Conservation (phyloP, 2,329 filamentous ascomycete genomes). For the Cyphellophora attinorum region DNA sequence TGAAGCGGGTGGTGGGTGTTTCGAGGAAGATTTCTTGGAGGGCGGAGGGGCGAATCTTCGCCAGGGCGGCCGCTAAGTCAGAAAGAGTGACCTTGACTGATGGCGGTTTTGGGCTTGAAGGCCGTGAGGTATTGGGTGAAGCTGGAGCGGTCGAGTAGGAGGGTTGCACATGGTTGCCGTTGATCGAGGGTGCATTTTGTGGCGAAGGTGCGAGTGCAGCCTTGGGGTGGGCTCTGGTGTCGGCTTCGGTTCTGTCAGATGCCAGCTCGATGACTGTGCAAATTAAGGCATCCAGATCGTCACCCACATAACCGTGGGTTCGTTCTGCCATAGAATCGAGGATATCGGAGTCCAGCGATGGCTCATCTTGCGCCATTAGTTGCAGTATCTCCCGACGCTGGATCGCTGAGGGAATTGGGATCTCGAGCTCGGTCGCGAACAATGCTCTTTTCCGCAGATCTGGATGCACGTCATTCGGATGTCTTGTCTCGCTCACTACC, state of each 20-base stretch:
- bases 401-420: slow-evolving; percentile 65
- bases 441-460: slow-evolving; percentile 56
- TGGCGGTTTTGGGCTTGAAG: slow-evolving; percentile 19
- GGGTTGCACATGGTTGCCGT: too few relatives aligned
- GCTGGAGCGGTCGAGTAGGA: not conserved
- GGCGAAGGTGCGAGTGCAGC: not conserved
- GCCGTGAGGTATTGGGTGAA: not conserved
- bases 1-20: slow-evolving; percentile 76
- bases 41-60: slow-evolving; percentile 65
- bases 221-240: not conserved
- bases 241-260: slow-evolving; percentile 1
- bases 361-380: slow-evolving; percentile 42
- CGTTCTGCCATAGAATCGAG: slow-evolving; percentile 57
- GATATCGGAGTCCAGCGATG: slow-evolving; percentile 41
- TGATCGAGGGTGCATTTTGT: too few relatives aligned
- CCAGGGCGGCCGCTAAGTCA: slow-evolving; percentile 58
- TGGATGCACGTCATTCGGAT: slow-evolving; percentile 61
- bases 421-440: slow-evolving; percentile 58
- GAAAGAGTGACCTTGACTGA: slow-evolving; percentile 22
- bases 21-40: slow-evolving; percentile 86
- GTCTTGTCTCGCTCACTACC: slow-evolving; percentile 66
- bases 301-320: slow-evolving; percentile 80
- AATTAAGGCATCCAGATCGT: slow-evolving; percentile 62
- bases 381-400: slow-evolving; percentile 67
- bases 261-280: slow-evolving; percentile 32